Evolutionary conservation across 2,329 filamentous ascomycete genomes (phyloP).

Genomic region (Exutisphaerella laricina): DNA sequence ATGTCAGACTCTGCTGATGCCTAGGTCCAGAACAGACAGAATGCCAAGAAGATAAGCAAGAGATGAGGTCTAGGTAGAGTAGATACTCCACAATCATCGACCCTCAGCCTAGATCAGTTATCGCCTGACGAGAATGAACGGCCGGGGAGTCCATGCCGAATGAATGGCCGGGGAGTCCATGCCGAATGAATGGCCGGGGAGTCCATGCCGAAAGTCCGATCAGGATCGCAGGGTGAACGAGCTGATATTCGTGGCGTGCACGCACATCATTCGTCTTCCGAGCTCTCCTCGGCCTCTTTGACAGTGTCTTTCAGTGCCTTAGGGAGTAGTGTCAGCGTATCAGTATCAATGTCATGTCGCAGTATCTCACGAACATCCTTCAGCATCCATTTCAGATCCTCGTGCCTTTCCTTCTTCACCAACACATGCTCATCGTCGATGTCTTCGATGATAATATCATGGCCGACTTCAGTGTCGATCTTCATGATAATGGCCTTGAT

Average conservation of each 20-base stretch:
- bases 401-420: conserved; percentile 68
- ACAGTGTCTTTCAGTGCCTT: conserved; percentile 36
- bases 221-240: too few relatives aligned
- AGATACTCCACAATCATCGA: too few relatives aligned
- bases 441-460: conserved; percentile 74
- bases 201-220: too few relatives aligned
- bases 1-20: conserved; percentile 35
- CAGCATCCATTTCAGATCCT: conserved; percentile 60
- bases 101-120: too few relatives aligned
- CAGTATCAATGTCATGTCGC: conserved; percentile 1
- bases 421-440: conserved; percentile 71
- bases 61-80: too few relatives aligned
- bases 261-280: conserved; percentile 23
- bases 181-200: too few relatives aligned
- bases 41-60: too few relatives aligned
- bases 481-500: conserved; percentile 81
- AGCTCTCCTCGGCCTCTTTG: conserved; percentile 34
- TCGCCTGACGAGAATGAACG: too few relatives aligned
- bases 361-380: conserved; percentile 51
- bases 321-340: conserved; percentile 9
- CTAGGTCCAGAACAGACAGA: conserved; percentile 17
- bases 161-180: too few relatives aligned
- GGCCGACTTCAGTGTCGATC: conserved; percentile 60
- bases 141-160: too few relatives aligned
- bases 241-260: too few relatives aligned